Base-by-base conservation (phyloP, 1,284 basidiomycete species). In the Rhodotorula sp. region DNA sequence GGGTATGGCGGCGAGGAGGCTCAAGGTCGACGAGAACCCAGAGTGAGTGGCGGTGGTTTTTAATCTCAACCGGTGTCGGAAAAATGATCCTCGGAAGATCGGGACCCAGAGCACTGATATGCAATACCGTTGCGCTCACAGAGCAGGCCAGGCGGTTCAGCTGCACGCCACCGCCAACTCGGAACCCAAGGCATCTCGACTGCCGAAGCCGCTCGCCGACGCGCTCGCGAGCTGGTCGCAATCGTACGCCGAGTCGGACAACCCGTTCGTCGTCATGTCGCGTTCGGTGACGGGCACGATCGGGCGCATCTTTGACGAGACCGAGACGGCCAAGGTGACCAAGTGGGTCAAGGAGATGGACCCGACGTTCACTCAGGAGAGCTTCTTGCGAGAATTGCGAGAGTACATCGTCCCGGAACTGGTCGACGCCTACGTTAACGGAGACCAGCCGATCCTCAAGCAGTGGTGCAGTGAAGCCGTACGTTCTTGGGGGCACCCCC, bases 401-500 rank as follows among this genome's bases (percentile, higher is more conserved):
- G 97, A 99, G 82, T 99, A 98, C 80, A 95, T 99, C 72, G 87
- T 99, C 3, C 97, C 97, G 0, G 97, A 99, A 80, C 87, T 99
- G 10, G 92, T 99, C 14, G 97, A 99, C 80, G 93, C 94, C 28
- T 98, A 97, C 81, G 83, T 98, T 76, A 89, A 87, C 65, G 94
- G 92, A 16, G 95, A 97, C 79, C 86, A 89, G 78, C 90, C 93
- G 79, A 84, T 90, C 10, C 83, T 99, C 76, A 87, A 87, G 79
- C 87, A 87, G 77, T 99, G 97, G 97, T 97, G 94, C 81, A 88
- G 92, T 48, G 97, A 99, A 83, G 97, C 93, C 66, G 93, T 95
- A 78, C 80, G 92, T 47, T 50, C 23, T 31, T 31, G 19, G 8
- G 38, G 18, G 16, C 6, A 21, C 28, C 23, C 38, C 12, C 6